These are phyloP conservation scores for Clonostachys solani DNA, from an alignment of 2,329 filamentous ascomycete genomes.

Conservation along the genomic window DNA sequence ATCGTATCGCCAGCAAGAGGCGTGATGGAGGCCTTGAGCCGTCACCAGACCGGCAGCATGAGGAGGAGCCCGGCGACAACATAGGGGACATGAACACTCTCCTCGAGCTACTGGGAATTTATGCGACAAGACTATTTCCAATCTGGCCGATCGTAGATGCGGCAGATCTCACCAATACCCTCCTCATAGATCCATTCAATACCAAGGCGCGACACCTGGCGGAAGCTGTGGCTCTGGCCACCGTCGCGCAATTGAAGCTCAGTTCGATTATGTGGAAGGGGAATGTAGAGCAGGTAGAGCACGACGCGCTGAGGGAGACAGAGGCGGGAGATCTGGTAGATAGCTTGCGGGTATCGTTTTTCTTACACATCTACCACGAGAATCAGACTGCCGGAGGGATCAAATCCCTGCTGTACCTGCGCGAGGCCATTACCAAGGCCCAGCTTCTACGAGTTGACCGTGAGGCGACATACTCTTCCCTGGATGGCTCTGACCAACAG, in stretches of 20 bases:
- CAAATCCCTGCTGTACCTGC: conserved; percentile 40
- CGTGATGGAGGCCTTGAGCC: background rate
- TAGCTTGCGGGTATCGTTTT: conserved; percentile 40
- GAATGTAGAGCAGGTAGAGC: conserved; percentile 16
- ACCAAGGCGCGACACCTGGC: conserved; percentile 32
- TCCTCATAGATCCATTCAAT: conserved; percentile 24
- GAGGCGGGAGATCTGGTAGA: conserved; percentile 24
- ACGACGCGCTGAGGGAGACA: conserved; percentile 17
- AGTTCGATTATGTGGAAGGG: conserved; percentile 16
- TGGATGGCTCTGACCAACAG: conserved; percentile 32
- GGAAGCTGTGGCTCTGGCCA: conserved; percentile 39
- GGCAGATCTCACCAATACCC: conserved; percentile 28
- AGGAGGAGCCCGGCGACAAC: background rate
- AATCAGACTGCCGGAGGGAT: conserved; percentile 39
- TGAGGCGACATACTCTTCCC: conserved; percentile 29
- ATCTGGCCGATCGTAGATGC: conserved; percentile 47
- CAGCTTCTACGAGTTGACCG: conserved; percentile 43
- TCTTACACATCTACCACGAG: conserved; percentile 47
- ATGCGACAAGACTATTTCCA: conserved; percentile 43
- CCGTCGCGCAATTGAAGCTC: conserved; percentile 42
- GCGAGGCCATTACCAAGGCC: conserved; percentile 46
- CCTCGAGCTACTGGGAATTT: conserved; percentile 28
- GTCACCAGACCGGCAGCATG: background rate
- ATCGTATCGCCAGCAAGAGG: conserved; percentile 26
- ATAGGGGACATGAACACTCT: background rate